Evolutionary conservation across 116 monocot species (phyloP).

Genomic region (Papilionanthe hybrid): DNA sequence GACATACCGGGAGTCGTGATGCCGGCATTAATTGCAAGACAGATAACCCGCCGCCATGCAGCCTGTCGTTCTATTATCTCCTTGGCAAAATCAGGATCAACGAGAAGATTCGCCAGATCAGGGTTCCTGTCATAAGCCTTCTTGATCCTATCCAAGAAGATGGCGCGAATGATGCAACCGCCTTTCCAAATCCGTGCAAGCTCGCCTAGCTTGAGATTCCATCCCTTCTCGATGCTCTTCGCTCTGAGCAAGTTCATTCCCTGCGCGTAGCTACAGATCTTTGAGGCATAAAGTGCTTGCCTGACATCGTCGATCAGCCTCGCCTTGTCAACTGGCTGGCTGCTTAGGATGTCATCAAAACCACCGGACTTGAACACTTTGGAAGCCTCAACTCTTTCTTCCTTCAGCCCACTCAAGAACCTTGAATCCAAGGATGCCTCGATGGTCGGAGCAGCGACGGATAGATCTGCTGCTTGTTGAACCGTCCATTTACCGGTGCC

Average conservation of each 20-base stretch:
- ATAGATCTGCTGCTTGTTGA: slow-evolving; percentile 35
- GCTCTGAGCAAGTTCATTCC: slow-evolving; percentile 37
- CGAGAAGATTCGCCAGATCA: slow-evolving; percentile 19
- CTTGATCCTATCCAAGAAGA: slow-evolving; percentile 34
- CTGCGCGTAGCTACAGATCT: slow-evolving; percentile 38
- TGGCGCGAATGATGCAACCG: slow-evolving; percentile 33
- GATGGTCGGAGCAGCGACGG: slow-evolving; percentile 36
- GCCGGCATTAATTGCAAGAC: slow-evolving; percentile 25
- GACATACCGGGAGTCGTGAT: slow-evolving; percentile 33
- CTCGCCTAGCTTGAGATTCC: slow-evolving; percentile 30
- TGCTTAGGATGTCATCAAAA: slow-evolving; percentile 21
- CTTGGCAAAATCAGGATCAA: slow-evolving; percentile 35
- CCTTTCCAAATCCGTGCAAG: slow-evolving; percentile 41
- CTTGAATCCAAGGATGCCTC: slow-evolving; percentile 36
- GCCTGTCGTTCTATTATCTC: slow-evolving; percentile 24
- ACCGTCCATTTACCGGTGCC: slow-evolving; percentile 39
- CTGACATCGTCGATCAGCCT: slow-evolving; percentile 29
- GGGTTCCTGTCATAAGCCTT: slow-evolving; percentile 30
- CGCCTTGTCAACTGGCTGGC: slow-evolving; percentile 20
- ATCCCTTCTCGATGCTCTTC: slow-evolving; percentile 28
- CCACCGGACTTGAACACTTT: slow-evolving; percentile 23
- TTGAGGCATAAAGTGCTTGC: slow-evolving; percentile 32
- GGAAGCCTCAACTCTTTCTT: slow-evolving; percentile 26
- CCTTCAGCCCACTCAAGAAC: slow-evolving; percentile 29
- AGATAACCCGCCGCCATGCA: slow-evolving; percentile 27